These are phyloP conservation scores for Hawksworthiomyces lignivorus DNA, from an alignment of 2,329 filamentous ascomycete species.

Conservation along the genomic window DNA sequence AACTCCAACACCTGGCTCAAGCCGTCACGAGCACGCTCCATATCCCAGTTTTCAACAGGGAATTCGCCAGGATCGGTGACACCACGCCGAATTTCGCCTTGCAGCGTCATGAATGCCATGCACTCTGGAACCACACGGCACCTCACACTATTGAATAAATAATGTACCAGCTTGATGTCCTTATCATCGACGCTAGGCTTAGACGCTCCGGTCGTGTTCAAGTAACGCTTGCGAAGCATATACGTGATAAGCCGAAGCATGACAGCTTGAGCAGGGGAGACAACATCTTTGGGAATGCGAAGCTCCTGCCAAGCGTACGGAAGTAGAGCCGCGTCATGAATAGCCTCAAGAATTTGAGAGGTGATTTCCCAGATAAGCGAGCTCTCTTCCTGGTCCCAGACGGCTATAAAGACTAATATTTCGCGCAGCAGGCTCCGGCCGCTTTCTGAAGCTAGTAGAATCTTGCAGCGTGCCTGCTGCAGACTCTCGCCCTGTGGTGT, in stretches of 20 bases:
- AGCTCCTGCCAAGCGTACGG: constrained; percentile 90
- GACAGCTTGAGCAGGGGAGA: constrained; percentile 89
- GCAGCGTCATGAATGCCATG: constrained; percentile 86
- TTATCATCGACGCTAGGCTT: constrained; percentile 34
- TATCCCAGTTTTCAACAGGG: constrained; percentile 91
- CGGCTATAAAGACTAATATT: constrained; percentile 89
- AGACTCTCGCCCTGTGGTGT: constrained; percentile 69
- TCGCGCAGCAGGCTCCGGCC: constrained; percentile 84
- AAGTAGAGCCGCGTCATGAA: constrained; percentile 80
- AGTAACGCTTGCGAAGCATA: constrained; percentile 56
- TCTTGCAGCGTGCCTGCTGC: constrained; percentile 82
- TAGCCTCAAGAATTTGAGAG: constrained; percentile 88
- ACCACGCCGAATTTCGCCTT: constrained; percentile 78
- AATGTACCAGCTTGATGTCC: constrained; percentile 65
- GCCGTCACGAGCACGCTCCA: constrained; percentile 93
- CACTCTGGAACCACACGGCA: constrained; percentile 90
- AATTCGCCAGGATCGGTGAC: constrained; percentile 76
- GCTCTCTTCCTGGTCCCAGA: constrained; percentile 91
- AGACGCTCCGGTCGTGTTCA: not conserved
- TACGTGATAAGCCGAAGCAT: constrained; percentile 85
- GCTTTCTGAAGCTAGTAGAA: constrained; percentile 82
- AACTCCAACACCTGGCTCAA: constrained; percentile 93
- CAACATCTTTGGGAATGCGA: constrained; percentile 88
- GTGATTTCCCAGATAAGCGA: constrained; percentile 96
- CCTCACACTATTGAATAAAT: constrained; percentile 87